phyloP scores from a whole-genome alignment of 192 early-diverging fungal species.

The Umbelopsis isabellina region DNA sequence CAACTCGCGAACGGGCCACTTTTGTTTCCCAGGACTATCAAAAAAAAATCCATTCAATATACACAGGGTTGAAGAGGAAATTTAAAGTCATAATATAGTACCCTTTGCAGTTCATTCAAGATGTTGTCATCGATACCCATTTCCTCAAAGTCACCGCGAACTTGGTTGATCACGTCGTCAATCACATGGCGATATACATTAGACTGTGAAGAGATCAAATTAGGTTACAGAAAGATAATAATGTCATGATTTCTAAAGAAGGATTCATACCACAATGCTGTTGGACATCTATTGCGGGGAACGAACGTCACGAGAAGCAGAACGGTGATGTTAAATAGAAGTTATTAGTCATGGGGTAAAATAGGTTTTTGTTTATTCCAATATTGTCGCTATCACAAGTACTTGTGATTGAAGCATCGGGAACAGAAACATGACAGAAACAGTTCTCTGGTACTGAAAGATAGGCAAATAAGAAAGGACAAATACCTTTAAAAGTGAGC shows the following conservation, averaged over 20 bases:
- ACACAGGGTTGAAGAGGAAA: too few relatives aligned
- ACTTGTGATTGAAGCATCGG: not conserved
- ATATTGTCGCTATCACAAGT: not conserved
- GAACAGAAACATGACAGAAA: not conserved
- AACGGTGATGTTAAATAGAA: not conserved
- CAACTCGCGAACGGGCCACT: conserved; percentile 51
- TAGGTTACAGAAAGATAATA: not conserved
- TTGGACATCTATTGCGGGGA: conserved; percentile 5
- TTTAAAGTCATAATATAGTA: not conserved
- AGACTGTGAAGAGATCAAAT: conserved; percentile 35
- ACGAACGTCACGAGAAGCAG: not conserved
- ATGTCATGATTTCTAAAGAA: not conserved
- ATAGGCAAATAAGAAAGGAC: not conserved
- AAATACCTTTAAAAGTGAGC: conserved; percentile 13
- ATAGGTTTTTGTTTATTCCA: conserved; percentile 4
- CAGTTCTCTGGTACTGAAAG: not conserved
- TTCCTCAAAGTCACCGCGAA: conserved; percentile 85
- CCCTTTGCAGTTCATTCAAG: conserved; percentile 76
- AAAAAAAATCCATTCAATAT: not conserved
- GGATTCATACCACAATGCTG: conserved; percentile 8
- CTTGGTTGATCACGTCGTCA: conserved; percentile 90
- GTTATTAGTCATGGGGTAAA: not conserved
- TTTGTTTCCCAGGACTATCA: conserved; percentile 55
- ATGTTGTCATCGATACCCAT: conserved; percentile 88
- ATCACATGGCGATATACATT: conserved; percentile 87